phyloP scores from a whole-genome alignment of 2,329 filamentous ascomycete species.

The Fusarium sp. region DNA sequence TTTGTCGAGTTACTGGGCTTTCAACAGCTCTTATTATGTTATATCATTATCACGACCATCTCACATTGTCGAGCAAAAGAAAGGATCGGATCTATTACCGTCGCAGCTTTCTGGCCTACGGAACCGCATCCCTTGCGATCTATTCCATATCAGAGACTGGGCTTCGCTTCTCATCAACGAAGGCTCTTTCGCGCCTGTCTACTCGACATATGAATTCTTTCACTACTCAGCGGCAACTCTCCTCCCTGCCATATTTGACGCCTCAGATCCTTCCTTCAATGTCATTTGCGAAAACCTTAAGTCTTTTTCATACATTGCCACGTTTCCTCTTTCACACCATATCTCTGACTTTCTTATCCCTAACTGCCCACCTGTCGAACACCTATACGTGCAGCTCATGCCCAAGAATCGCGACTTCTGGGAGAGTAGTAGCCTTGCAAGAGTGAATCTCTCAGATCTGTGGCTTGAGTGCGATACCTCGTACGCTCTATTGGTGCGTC shows the following conservation, averaged over 20 bases:
- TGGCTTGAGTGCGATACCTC: slow-evolving; percentile 67
- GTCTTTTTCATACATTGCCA: slow-evolving; percentile 69
- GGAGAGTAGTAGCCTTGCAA: slow-evolving; percentile 53
- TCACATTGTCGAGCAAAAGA: background rate
- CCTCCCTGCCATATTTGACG: slow-evolving; percentile 62
- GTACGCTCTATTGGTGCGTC: slow-evolving; percentile 59
- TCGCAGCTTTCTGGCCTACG: slow-evolving; percentile 22
- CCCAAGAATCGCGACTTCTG: slow-evolving; percentile 52
- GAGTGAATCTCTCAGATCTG: slow-evolving; percentile 56
- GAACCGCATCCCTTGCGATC: slow-evolving; percentile 46
- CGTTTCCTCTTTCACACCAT: slow-evolving; percentile 75
- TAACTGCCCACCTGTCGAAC: slow-evolving; percentile 61
- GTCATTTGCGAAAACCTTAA: slow-evolving; percentile 54
- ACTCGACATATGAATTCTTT: slow-evolving; percentile 78
- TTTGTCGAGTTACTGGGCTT: slow-evolving; percentile 70
- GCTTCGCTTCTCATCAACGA: slow-evolving; percentile 75
- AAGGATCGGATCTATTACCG: slow-evolving; percentile 10
- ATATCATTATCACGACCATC: slow-evolving; percentile 58
- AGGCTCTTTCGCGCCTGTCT: slow-evolving; percentile 77
- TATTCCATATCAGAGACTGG: slow-evolving; percentile 74
- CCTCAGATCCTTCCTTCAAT: slow-evolving; percentile 54
- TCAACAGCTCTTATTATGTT: slow-evolving; percentile 71
- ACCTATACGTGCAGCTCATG: slow-evolving; percentile 64
- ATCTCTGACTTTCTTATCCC: slow-evolving; percentile 60
- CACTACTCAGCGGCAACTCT: slow-evolving; percentile 72